These are phyloP conservation scores for Goffeauzyma gilvescens DNA, from an alignment of 768 basidiomycete species.

Conservation along the genomic window DNA sequence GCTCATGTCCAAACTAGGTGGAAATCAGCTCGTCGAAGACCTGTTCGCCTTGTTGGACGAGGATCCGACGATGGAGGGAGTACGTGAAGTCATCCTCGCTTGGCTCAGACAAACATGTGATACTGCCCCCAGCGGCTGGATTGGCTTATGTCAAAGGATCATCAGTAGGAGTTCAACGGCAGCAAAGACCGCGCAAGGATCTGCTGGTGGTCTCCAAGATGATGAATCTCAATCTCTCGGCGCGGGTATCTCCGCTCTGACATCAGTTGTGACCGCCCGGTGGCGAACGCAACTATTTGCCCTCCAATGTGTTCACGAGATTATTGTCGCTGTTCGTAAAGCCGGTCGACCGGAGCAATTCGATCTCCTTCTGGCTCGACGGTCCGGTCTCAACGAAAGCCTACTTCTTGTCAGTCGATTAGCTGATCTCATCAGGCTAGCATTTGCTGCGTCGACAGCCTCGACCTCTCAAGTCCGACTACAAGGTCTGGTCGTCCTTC, in stretches of 20 bases:
- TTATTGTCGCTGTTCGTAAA: conserved; percentile 53
- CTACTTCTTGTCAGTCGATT: conserved; percentile 65
- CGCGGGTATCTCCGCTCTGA: conserved; percentile 8
- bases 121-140: conserved; percentile 90
- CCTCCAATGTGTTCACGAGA: conserved; percentile 72
- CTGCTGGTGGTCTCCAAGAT: conserved; percentile 40
- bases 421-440: conserved; percentile 88
- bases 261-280: conserved; percentile 39
- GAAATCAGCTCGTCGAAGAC: conserved; percentile 81
- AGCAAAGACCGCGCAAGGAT: conserved; percentile 6
- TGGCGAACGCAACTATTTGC: conserved; percentile 97
- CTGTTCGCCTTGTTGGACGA: conserved; percentile 89
- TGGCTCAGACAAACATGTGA: conserved; percentile 92
- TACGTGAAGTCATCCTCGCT: conserved; percentile 73
- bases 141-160: conserved; percentile 88
- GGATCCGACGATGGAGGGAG: conserved; percentile 80
- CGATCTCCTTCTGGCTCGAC: conserved; percentile 51
- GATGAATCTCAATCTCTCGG: conserved; percentile 80
- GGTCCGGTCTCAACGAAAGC: conserved; percentile 40
- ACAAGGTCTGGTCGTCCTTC: conserved; percentile 69
- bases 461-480: conserved; percentile 88
- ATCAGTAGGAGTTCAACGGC: conserved; percentile 84
- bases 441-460: conserved; percentile 89
- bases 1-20: conserved; percentile 76
- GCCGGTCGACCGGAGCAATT: conserved; percentile 68